phyloP scores from a whole-genome alignment of 2,329 filamentous ascomycete species.

The Amauroascus verrucosus region DNA sequence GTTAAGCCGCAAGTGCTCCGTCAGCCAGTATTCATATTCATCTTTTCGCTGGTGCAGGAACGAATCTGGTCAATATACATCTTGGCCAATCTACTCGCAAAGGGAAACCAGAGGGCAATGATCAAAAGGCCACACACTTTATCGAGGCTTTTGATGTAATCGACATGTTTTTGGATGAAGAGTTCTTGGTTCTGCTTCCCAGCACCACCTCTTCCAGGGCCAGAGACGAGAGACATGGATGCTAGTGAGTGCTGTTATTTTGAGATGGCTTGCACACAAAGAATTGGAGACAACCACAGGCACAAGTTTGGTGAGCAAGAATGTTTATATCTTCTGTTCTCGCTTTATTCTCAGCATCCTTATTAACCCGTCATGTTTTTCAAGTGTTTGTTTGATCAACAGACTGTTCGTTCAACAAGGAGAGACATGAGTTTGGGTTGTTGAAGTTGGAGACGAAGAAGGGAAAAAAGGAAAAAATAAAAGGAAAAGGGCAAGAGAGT shows the following conservation, averaged over 20 bases:
- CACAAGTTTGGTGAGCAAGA: not conserved
- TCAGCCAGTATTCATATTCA: conserved; percentile 95
- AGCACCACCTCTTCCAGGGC: conserved; percentile 45
- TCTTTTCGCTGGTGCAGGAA: conserved; percentile 56
- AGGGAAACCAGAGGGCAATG: conserved; percentile 15
- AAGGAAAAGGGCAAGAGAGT: too few relatives aligned
- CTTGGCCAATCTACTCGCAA: conserved; percentile 19
- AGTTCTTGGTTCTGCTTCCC: conserved; percentile 39
- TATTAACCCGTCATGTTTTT: too few relatives aligned
- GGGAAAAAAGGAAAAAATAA: too few relatives aligned
- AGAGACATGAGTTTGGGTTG: too few relatives aligned
- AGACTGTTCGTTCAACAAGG: too few relatives aligned
- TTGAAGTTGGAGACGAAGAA: too few relatives aligned
- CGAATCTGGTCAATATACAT: conserved; percentile 5
- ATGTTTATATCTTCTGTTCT: not conserved
- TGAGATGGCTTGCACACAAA: not conserved
- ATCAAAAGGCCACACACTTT: conserved; percentile 46
- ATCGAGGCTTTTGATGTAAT: conserved; percentile 87
- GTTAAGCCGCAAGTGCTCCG: conserved; percentile 88
- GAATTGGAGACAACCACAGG: not conserved
- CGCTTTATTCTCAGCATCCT: too few relatives aligned
- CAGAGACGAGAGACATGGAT: conserved; percentile 50
- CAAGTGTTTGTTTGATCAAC: too few relatives aligned
- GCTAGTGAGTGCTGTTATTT: not conserved
- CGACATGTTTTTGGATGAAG: conserved; percentile 61